Conservation (phyloP, 768 basidiomycete genomes). For the Termitomyces sp. region DNA sequence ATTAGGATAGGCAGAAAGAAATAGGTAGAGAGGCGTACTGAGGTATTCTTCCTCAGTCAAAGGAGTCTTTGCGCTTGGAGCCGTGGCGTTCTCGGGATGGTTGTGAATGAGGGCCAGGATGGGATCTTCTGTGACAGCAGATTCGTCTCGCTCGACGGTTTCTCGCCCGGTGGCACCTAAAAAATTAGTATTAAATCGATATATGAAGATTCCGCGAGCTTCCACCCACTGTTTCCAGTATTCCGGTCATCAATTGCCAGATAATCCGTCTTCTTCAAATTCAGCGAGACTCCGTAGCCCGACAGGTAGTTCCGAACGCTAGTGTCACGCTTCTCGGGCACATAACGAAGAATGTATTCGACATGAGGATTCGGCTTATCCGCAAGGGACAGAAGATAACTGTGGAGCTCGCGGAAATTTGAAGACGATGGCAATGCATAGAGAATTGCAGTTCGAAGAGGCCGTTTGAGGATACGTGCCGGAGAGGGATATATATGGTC, state of each 20-base stretch:
- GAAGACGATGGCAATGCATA: constrained; percentile 66
- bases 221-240: constrained; percentile 20
- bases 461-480: constrained; percentile 36
- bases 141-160: constrained; percentile 20
- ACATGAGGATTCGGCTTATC: constrained; percentile 41
- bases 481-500: constrained; percentile 71
- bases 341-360: constrained; percentile 75
- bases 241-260: constrained; percentile 87
- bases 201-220: not conserved
- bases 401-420: constrained; percentile 70
- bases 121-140: constrained; percentile 26
- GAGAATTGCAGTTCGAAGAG: constrained; percentile 67
- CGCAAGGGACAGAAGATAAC: constrained; percentile 52
- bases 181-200: not conserved
- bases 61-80: constrained; percentile 38
- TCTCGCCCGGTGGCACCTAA: constrained; percentile 6
- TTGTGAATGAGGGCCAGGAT: constrained; percentile 35
- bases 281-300: constrained; percentile 90
- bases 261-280: constrained; percentile 97
- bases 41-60: constrained; percentile 49
- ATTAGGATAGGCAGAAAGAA: constrained; percentile 4
- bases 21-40: constrained; percentile 27
- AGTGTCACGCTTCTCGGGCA: constrained; percentile 35
- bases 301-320: constrained; percentile 50
- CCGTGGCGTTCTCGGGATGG: constrained; percentile 34